Evolutionary conservation across 352 stramenopile genomes (phyloP).

Genomic region (Thalassiosira exigua): DNA sequence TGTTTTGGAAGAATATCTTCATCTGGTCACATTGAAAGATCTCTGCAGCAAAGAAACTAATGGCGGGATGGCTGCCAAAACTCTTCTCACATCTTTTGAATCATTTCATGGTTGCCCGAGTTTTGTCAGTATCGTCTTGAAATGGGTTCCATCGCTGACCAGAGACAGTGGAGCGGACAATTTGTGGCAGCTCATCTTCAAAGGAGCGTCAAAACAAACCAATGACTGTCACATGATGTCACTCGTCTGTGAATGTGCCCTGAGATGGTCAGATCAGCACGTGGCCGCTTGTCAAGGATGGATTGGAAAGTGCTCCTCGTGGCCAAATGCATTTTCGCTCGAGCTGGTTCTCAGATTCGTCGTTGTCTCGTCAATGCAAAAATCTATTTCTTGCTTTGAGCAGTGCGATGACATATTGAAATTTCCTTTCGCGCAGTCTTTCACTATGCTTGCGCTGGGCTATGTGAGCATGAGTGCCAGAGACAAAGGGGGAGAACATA

Average conservation of each 20-base stretch:
- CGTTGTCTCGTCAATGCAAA: slow-evolving; percentile 46
- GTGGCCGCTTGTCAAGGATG: slow-evolving; percentile 54
- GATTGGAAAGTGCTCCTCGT: slow-evolving; percentile 47
- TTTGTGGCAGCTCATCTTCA: slow-evolving; percentile 64
- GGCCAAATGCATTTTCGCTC: slow-evolving; percentile 44
- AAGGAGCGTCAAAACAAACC: slow-evolving; percentile 24
- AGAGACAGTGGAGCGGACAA: slow-evolving; percentile 36
- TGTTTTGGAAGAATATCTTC: slow-evolving; percentile 39
- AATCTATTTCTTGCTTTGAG: slow-evolving; percentile 33
- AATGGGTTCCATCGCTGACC: slow-evolving; percentile 70
- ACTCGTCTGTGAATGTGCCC: slow-evolving; percentile 59
- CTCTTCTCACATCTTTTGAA: not conserved
- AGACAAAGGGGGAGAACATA: not conserved
- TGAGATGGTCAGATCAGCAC: slow-evolving; percentile 57
- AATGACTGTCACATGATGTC: slow-evolving; percentile 37
- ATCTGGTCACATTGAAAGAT: slow-evolving; percentile 15
- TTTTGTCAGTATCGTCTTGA: slow-evolving; percentile 56
- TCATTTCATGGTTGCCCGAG: slow-evolving; percentile 24
- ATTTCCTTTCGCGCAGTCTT: slow-evolving; percentile 11
- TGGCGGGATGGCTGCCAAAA: slow-evolving; percentile 15
- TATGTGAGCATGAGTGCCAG: slow-evolving; percentile 17
- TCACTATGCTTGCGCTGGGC: slow-evolving; percentile 34
- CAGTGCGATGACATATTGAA: slow-evolving; percentile 9
- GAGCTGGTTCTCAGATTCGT: slow-evolving; percentile 54
- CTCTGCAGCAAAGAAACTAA: slow-evolving; percentile 15